Percentiles rank a stretch among this genome's conserved stretches.
Conservation (phyloP, 148 eudicot species). For the Cornus suecica region DNA sequence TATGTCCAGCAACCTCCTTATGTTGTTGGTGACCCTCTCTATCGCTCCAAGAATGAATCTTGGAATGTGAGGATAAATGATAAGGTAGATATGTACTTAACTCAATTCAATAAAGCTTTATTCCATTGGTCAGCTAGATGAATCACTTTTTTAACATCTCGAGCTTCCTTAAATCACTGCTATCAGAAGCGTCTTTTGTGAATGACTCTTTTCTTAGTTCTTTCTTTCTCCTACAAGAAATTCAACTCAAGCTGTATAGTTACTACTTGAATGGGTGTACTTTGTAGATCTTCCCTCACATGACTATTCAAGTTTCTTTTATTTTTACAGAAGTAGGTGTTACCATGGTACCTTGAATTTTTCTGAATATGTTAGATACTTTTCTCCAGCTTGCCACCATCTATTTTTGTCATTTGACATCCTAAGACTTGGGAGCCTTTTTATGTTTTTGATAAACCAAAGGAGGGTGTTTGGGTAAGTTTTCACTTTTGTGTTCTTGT, state of each 20-base stretch:
- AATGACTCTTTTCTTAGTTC: neutral
- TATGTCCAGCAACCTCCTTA: constrained; percentile 44
- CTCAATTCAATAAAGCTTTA: neutral
- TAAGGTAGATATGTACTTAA: constrained; percentile 20
- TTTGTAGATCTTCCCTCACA: neutral
- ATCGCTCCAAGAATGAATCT: constrained; percentile 38
- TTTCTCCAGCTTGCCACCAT: neutral
- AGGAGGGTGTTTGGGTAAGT: too few species aligned
- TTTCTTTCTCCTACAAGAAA: neutral
- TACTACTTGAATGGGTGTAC: neutral
- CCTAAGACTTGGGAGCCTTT: too few species aligned
- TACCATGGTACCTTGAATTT: too few species aligned
- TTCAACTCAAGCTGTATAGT: neutral
- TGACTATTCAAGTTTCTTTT: neutral
- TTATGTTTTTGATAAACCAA: too few species aligned
- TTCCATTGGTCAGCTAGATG: constrained; percentile 2
- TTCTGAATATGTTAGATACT: too few species aligned
- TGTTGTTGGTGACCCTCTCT: constrained; percentile 41
- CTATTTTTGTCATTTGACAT: too few species aligned
- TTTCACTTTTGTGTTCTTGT: too few species aligned
- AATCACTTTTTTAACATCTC: neutral
- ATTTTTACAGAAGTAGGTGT: neutral
- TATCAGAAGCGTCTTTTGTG: neutral
- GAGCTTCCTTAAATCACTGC: neutral
- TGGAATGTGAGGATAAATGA: constrained; percentile 34